Evolutionary conservation across 345 rosid species (phyloP), one percentile per base, ranked within the genome.

Genomic region (Lagerstroemia speciosa): DNA sequence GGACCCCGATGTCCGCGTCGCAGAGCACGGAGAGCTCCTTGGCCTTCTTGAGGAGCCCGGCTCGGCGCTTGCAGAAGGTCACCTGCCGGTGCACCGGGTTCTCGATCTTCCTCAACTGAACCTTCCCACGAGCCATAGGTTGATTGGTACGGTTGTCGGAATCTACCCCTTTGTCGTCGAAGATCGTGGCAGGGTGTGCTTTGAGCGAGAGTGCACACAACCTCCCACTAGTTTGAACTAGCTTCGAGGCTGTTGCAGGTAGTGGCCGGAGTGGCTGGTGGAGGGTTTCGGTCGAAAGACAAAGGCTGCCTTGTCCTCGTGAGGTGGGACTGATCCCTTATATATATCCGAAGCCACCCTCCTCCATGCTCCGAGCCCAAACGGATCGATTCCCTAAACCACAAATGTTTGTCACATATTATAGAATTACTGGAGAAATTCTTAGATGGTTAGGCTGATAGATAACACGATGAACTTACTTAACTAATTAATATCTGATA

Each of bases 181-280:
- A 5, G 38, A 36, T 36, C 38, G 38, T 36, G 38, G 38, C 38
- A 36, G 38, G 5, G 38, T 1, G 61, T 27, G 7, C 43, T 68
- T 2, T 26, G 11, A 36, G 38, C 38, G 38, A 33, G 11, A 32
- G 20, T 64, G 75, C 86, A 76, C 65, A 74, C 92, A 85, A 86
- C 92, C 96, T 81, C 81, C 89, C 87, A 88, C 98, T 93, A 93
- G 98, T 93, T 83, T 88, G 89, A 72, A 93, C 98, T 93, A 93
- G 98, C 97, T 90, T 88, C 90, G 81, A 86, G 96, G 87, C 68
- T 85, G 83, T 63, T 87, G 85, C 83, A 69, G 55, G 53, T 45
- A 40, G 34, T 34, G 66, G 37, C 40, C 22, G 33, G 17, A 20
- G 52, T 12, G 50, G 46, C 32, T 19, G 26, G 31, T 20, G 64